Base-by-base conservation (phyloP, 225 moss, liverwort and hornwort species). In the Physcomitrellopsis africana region DNA sequence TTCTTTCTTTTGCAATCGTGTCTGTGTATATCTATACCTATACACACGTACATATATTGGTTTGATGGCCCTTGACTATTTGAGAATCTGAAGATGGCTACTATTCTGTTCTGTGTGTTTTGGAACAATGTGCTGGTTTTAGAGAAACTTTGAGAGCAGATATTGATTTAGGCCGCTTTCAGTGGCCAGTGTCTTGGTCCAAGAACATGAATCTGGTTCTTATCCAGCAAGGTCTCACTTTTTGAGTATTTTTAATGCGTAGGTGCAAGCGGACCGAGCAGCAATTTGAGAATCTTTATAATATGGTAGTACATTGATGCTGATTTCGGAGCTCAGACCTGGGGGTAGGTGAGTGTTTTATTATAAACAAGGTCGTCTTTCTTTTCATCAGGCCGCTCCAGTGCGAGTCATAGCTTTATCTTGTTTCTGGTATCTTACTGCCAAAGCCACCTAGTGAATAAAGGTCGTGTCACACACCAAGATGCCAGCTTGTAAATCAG, bases 191-290 rank as follows among this genome's bases (percentile, higher is more conserved):
- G 68, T 72, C 87, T 11, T 84, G 86, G 48, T 85, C 87, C 14
- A 92, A 87, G 81, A 89, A 89, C 71, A 96, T 96, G 92, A 96
- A 96, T 73, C 53, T 96, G 74, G 85, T 96, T 69, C 81, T 94
- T 60, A 94, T 96, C 24, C 94, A 94, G 73, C 96, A 94, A 70
- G 96, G 96, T 26, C 91, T 96, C 49, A 91, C 94, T 60, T 82
- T 96, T 45, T 89, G 96, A 63, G 96, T 96, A 29, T 96, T 96
- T 84, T 83, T 96, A 22, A 96, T 93, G 93, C 90, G 96, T 73
- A 94, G 96, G 96, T 96, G 92, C 85, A 96, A 94, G 81, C 94
- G 96, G 96, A 94, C 96, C 19, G 94, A 94, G 26, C 81, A 94
- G 81, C 90, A 96, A 80, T 96, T 96, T 68, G 96, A 94, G 81